Conservation (phyloP, 805 yeast species). For the Metschnikowia dekortorum region DNA sequence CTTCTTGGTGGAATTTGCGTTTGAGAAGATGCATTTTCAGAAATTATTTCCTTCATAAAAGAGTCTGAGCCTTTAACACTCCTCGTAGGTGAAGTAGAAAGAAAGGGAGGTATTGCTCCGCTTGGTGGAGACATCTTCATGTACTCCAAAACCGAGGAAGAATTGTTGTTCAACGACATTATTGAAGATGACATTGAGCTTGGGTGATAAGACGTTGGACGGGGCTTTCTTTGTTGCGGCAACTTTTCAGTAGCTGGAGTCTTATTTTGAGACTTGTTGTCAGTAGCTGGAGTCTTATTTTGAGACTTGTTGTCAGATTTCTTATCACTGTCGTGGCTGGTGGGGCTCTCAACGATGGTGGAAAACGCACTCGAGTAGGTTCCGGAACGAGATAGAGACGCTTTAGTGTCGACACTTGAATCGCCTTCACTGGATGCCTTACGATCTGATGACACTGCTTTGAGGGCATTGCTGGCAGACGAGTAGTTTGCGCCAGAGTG, state of each 20-base stretch:
- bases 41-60: slow-evolving; percentile 20
- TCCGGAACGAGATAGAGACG: slow-evolving; percentile 14
- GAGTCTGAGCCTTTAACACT: slow-evolving; percentile 26
- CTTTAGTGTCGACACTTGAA: background rate
- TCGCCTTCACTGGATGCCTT: slow-evolving; percentile 13
- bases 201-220: slow-evolving; percentile 86
- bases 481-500: slow-evolving; percentile 33
- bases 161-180: slow-evolving; percentile 7
- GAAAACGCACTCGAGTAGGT: slow-evolving; percentile 37
- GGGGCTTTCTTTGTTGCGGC: slow-evolving; percentile 55
- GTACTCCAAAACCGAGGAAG: slow-evolving; percentile 28
- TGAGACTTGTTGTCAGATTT: slow-evolving; percentile 4
- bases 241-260: slow-evolving; percentile 26
- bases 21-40: slow-evolving; percentile 9
- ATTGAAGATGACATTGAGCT: slow-evolving; percentile 40
- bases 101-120: slow-evolving; percentile 29
- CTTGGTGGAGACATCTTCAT: slow-evolving; percentile 31
- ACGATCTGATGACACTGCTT: slow-evolving; percentile 70
- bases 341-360: slow-evolving; percentile 46
- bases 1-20: slow-evolving; percentile 10
- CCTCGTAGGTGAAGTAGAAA: slow-evolving; percentile 38
- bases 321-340: slow-evolving; percentile 11
- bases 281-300: slow-evolving; percentile 5
- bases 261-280: slow-evolving; percentile 7
- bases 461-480: slow-evolving; percentile 64